Evolutionary conservation across 2,329 filamentous ascomycete species (phyloP).

Genomic region (Harringtonia lauricola): DNA sequence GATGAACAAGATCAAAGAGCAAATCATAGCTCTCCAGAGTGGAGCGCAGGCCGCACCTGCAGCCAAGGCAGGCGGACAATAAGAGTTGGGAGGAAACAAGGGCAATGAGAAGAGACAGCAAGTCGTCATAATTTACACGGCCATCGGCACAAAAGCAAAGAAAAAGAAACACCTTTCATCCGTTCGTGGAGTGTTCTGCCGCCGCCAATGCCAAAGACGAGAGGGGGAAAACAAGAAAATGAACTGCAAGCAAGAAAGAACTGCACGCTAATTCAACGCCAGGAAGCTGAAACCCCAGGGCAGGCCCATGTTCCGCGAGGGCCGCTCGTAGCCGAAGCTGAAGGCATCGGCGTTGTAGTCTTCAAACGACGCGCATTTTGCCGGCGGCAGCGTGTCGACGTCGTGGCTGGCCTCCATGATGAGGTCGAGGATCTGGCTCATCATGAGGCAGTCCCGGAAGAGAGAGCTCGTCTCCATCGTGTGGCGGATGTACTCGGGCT

Average conservation of each 20-base stretch:
- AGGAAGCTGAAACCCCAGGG: constrained; percentile 27
- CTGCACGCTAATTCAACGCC: constrained; percentile 19
- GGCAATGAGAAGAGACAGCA: constrained; percentile 1
- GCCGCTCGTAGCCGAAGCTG: constrained; percentile 18
- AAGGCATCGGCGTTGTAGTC: constrained; percentile 16
- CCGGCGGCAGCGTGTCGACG: constrained; percentile 4
- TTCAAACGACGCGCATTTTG: constrained; percentile 11
- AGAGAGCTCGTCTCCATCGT: constrained; percentile 19
- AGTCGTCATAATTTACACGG: background rate
- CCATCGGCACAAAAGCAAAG: background rate
- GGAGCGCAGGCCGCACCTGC: constrained; percentile 29
- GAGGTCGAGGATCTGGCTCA: constrained; percentile 20
- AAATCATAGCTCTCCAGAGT: constrained; percentile 46
- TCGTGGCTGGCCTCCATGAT: constrained; percentile 19
- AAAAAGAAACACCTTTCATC: too few relatives aligned
- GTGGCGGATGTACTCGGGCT: constrained; percentile 18
- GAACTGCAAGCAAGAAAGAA: background rate
- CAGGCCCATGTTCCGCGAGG: constrained; percentile 23
- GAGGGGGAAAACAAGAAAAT: too few relatives aligned
- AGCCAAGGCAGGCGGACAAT: constrained; percentile 14
- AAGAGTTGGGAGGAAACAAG: background rate
- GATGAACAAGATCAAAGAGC: constrained; percentile 46
- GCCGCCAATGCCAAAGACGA: background rate
- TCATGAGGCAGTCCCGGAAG: constrained; percentile 22
- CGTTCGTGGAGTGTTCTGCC: background rate